These are phyloP conservation scores for Obelidium mucronatum DNA, from an alignment of 192 early-diverging fungal genomes.

Conservation along the genomic window DNA sequence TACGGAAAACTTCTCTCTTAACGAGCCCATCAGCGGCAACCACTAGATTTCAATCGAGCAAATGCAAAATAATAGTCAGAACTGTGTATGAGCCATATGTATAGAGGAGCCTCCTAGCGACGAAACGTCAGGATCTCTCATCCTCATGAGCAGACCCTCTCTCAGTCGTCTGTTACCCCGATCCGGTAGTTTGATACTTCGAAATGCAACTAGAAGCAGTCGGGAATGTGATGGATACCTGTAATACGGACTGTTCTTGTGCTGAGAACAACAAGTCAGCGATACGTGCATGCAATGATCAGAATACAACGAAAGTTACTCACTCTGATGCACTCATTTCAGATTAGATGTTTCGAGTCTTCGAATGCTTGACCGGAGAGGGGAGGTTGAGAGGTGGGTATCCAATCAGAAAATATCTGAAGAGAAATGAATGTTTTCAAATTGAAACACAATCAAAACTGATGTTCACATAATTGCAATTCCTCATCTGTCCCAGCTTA, in stretches of 20 bases:
- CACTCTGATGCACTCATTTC: conserved; percentile 9
- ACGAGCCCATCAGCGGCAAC: conserved; percentile 91
- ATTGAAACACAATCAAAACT: background rate
- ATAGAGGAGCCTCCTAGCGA: background rate
- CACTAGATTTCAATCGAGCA: conserved; percentile 52
- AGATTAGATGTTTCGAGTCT: background rate
- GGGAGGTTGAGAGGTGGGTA: background rate
- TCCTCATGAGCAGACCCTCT: too few relatives aligned
- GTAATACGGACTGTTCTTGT: conserved; percentile 21
- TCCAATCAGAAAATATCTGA: background rate
- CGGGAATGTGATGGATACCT: background rate
- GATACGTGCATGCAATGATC: background rate
- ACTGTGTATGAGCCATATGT: background rate
- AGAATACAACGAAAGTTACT: background rate
- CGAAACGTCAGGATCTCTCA: too few relatives aligned
- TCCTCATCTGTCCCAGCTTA: too few relatives aligned
- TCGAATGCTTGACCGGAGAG: background rate
- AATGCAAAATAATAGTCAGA: background rate
- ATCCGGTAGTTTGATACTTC: background rate
- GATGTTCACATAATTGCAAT: too few relatives aligned
- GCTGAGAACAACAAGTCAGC: background rate
- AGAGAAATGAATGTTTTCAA: background rate
- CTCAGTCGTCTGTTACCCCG: background rate
- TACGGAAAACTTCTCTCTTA: conserved; percentile 91
- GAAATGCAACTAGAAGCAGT: background rate